Conservation (phyloP, 2,329 filamentous ascomycete genomes). For the Colletotrichum tanaceti region DNA sequence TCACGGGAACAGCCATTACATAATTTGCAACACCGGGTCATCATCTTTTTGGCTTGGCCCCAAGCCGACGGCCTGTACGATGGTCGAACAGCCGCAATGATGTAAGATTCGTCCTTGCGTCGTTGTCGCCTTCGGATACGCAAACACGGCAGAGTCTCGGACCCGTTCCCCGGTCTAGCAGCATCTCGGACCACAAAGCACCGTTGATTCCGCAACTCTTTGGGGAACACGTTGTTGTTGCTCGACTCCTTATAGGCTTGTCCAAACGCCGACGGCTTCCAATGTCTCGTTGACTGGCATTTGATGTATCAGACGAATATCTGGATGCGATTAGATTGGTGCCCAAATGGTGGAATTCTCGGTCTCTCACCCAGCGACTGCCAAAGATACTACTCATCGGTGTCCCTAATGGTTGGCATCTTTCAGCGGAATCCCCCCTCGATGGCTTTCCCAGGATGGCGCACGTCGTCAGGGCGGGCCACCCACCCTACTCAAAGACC, state of each 20-base stretch:
- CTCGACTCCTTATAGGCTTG: constrained; percentile 30
- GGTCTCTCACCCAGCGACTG: constrained; percentile 2
- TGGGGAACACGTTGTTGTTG: constrained; percentile 26
- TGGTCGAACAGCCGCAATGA: constrained; percentile 18
- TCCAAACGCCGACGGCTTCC: constrained; percentile 18
- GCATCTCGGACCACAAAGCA: constrained; percentile 27
- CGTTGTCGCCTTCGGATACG: neutral
- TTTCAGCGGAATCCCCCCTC: constrained; percentile 22
- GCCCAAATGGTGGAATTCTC: constrained; percentile 15
- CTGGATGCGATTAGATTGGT: neutral
- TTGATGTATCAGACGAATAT: constrained; percentile 26
- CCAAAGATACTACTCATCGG: constrained; percentile 9
- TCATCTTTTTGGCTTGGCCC: constrained; percentile 18
- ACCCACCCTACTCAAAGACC: constrained; percentile 14
- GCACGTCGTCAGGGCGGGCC: constrained; percentile 29
- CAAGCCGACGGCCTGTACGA: constrained; percentile 7
- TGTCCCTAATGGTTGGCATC: constrained; percentile 15
- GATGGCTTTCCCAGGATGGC: constrained; percentile 22
- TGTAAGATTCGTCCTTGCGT: constrained; percentile 30
- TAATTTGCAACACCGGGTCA: constrained; percentile 27
- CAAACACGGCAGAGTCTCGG: constrained; percentile 10
- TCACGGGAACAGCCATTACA: constrained; percentile 24
- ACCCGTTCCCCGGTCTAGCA: constrained; percentile 28
- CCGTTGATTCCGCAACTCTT: constrained; percentile 37
- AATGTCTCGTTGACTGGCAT: constrained; percentile 34